Evolutionary conservation across 176 grass and related monocot genomes (phyloP), one percentile per base, ranked within the genome.

Genomic region (Themeda triandra): DNA sequence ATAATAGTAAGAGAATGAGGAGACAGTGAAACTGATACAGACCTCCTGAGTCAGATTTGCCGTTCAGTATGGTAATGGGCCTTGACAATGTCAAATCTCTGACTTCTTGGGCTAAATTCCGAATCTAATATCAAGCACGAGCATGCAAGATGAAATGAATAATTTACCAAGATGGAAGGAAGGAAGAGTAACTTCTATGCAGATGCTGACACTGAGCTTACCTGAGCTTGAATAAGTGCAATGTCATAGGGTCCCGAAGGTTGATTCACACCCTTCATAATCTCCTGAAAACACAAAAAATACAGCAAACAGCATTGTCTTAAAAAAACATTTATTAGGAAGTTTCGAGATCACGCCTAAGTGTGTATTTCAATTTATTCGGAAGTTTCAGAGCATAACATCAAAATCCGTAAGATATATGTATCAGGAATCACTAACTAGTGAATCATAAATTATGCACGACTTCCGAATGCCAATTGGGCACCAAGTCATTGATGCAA

Each of bases 201-300:
- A 79, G 25, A 33, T 68, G 25, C 10, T 69, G 56, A 6, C 37
- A 68, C 8, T 35, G 33, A 73, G 25, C 21, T 32, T 80, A 95
- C 96, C 92, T 98, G 96, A 93, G 93, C 91, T 83, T 94, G 91
- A 81, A 98, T 88, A 89, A 98, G 77, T 62, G 91, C 83, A 63
- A 92, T 85, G 70, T 98, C 93, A 70, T 87, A 90, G 39, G 92
- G 64, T 2, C 83, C 87, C 1, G 91, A 89, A 41, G 91, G 59
- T 86, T 98, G 89, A 75, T 92, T 95, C 69, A 92, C 79, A 59
- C 87, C 92, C 68, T 95, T 95, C 83, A 92, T 86, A 81, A 98
- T 41, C 85, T 93, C 96, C 96, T 98, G 77, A 56, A 77, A 71
- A 82, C 5, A 51, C 21, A 37, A 6, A 32, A 64, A 77, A 42